These are phyloP conservation scores for Rhynchosporium agropyri DNA, from an alignment of 2,329 filamentous ascomycete genomes.

Conservation along the genomic window DNA sequence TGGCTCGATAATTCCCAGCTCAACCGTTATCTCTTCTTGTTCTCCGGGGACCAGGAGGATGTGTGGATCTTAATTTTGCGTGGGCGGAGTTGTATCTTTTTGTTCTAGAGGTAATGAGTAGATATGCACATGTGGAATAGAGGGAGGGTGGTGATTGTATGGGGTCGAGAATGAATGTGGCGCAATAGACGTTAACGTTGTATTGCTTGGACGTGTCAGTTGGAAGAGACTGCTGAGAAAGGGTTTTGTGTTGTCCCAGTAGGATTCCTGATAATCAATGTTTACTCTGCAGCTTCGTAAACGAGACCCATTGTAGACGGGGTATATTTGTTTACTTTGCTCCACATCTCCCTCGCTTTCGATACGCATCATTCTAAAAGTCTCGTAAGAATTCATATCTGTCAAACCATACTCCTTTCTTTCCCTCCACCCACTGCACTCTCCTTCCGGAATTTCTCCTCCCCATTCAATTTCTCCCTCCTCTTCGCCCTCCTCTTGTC, in stretches of 20 bases:
- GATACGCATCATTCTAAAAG: too few species aligned
- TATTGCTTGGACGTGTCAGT: neutral
- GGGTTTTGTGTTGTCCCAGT: neutral
- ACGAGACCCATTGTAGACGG: too few species aligned
- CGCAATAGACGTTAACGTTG: slow-evolving; percentile 11
- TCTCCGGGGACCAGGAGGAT: slow-evolving; percentile 48
- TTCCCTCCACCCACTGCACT: slow-evolving; percentile 20
- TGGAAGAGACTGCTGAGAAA: neutral
- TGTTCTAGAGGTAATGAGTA: slow-evolving; percentile 23
- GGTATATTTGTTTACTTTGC: too few species aligned
- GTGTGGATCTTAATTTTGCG: slow-evolving; percentile 43
- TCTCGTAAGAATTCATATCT: too few species aligned
- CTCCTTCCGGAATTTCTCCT: slow-evolving; percentile 9
- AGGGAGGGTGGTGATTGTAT: slow-evolving; percentile 26
- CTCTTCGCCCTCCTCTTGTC: slow-evolving; percentile 48
- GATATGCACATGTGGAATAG: slow-evolving; percentile 22
- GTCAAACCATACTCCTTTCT: slow-evolving; percentile 28
- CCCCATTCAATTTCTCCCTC: slow-evolving; percentile 27
- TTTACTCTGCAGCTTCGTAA: too few species aligned
- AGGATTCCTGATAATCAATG: neutral
- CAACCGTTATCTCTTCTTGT: slow-evolving; percentile 47
- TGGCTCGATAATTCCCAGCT: slow-evolving; percentile 45
- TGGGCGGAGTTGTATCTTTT: slow-evolving; percentile 26
- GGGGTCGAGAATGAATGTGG: slow-evolving; percentile 26
- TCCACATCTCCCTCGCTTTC: too few species aligned